These are phyloP conservation scores for Pleurotus eryngii DNA, from an alignment of 768 basidiomycete species.

Conservation along the genomic window DNA sequence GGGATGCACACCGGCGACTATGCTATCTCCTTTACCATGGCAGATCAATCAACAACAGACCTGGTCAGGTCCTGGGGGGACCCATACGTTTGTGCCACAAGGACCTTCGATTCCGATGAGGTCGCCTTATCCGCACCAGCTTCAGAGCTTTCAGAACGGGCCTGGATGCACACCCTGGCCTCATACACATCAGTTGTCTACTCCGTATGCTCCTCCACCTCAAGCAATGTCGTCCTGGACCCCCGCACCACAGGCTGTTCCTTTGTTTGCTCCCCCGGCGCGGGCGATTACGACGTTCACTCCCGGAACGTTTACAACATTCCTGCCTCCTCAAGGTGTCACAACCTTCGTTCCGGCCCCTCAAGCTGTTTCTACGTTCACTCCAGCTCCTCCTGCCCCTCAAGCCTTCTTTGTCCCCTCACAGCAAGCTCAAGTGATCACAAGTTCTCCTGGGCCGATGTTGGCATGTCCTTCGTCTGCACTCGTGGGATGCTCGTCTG, in stretches of 20 bases:
- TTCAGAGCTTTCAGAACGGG: background rate
- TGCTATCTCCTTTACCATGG: background rate
- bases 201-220: background rate
- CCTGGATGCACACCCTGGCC: background rate
- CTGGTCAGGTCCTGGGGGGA: background rate
- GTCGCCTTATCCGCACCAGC: background rate
- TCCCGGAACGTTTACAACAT: background rate
- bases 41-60: background rate
- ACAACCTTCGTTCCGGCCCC: background rate
- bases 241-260: background rate
- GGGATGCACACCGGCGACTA: background rate
- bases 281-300: background rate
- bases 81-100: background rate
- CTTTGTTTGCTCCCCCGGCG: background rate
- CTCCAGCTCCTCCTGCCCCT: background rate
- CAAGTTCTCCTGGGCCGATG: background rate
- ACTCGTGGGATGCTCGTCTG: background rate
- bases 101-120: too few relatives aligned
- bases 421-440: background rate
- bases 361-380: background rate
- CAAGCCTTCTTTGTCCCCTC: background rate
- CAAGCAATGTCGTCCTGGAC: background rate
- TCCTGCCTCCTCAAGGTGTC: background rate
- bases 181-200: background rate
- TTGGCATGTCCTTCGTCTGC: background rate